Evolutionary conservation across 2,329 filamentous ascomycete genomes (phyloP).

Genomic region (Diatrype stigma): DNA sequence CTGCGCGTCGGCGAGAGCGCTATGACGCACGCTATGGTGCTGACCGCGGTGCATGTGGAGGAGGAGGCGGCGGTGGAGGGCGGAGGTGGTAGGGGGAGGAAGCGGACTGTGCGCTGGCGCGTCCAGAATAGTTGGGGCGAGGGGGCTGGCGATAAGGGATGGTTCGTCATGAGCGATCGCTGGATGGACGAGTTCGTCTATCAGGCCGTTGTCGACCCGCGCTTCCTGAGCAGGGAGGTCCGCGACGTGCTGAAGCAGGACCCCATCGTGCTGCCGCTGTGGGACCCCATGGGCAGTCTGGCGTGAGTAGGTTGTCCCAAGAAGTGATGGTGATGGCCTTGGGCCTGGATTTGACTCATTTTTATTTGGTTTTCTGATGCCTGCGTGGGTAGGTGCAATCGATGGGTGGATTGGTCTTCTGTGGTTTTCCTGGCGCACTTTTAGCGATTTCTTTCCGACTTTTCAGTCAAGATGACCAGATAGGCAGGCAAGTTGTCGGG

Average conservation of each 20-base stretch:
- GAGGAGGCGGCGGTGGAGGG: slow-evolving; percentile 30
- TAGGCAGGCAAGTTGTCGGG: too few species aligned
- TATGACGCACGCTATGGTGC: slow-evolving; percentile 92
- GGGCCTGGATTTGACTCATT: too few species aligned
- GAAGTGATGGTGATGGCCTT: not conserved
- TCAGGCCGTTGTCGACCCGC: slow-evolving; percentile 78
- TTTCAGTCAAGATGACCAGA: too few species aligned
- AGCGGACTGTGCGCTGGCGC: slow-evolving; percentile 70
- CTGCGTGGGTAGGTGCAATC: too few species aligned
- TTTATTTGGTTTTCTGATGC: too few species aligned
- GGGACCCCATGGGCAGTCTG: slow-evolving; percentile 77
- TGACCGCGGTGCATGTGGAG: slow-evolving; percentile 80
- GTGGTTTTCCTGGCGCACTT: not conserved
- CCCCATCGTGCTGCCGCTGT: slow-evolving; percentile 67
- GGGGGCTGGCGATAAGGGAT: slow-evolving; percentile 67
- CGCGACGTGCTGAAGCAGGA: slow-evolving; percentile 66
- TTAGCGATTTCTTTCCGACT: too few species aligned
- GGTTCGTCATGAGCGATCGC: slow-evolving; percentile 83
- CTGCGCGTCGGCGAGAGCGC: slow-evolving; percentile 69
- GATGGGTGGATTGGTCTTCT: too few species aligned
- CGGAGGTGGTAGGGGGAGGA: slow-evolving; percentile 24
- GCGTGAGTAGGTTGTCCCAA: slow-evolving; percentile 39
- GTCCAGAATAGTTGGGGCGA: slow-evolving; percentile 86
- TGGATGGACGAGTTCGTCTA: slow-evolving; percentile 82
- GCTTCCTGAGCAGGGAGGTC: slow-evolving; percentile 61